Evolutionary conservation across 306 rosid species (phyloP), one percentile per base, ranked within the genome.

Genomic region (Prinsepia uniflora): DNA sequence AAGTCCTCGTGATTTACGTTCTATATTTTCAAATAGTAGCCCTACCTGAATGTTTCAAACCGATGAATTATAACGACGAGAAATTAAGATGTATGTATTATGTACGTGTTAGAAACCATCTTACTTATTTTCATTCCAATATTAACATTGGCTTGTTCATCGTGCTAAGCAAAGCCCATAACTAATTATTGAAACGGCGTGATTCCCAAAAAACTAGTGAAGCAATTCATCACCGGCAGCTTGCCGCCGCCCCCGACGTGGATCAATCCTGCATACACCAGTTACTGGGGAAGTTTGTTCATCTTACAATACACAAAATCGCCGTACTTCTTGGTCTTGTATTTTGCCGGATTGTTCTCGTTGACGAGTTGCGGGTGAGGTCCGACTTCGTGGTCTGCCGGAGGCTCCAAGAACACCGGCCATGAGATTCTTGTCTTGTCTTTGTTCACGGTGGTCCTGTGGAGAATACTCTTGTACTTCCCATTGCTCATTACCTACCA

Each of bases 371-470:
- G 73, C 5, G 86, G 86, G 30, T 78, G 68, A 48, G 97, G 96
- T 9, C 92, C 96, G n/a, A 88, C 81, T 20, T 41, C 69, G 0
- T 67, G 78, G 17, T 85, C 82, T 0, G 73, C 1, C 5, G 89
- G 85, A 2, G 97, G 96, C 52, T 91, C 90, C 73, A 91, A 69
- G 83, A 88, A 88, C 55, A 91, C 90, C 2, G 96, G 89, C 90
- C 96, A 88, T 0, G 97, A 90, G 67, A 90, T 86, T 76, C 92
- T 88, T 44, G 90, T 76, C 75, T 75, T 17, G 0, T 78, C 81
- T 55, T 80, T 84, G 63, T 81, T 74, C 83, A 88, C 96, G 1
- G 85, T 86, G 6, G 92, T 88, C 42, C 97, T 70, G 78, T 90
- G 97, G 3, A 67, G 69, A 5, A 86, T 89, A 1, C 85, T 80